Base-by-base conservation (phyloP, 495 filamentous ascomycete species). In the Penicillium maclennaniae region DNA sequence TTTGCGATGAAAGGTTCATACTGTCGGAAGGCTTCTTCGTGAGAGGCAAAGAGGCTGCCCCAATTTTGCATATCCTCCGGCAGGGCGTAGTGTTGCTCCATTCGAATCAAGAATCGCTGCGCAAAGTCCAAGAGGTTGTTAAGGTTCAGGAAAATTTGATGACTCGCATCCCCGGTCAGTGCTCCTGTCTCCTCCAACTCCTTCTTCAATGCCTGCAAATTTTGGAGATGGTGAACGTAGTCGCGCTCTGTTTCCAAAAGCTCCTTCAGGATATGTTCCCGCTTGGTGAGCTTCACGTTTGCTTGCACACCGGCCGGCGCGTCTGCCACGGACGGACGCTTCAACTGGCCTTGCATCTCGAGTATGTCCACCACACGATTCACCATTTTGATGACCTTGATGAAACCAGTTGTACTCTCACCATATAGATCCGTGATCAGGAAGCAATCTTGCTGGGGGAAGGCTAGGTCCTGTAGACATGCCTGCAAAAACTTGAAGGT, bases 1-100 rank as follows among this genome's bases (percentile, higher is more conserved):
- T 98, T 98, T 40, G 93, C 87, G 50, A 97, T 96, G 67, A 96
- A 98, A 5, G 92, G 93, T 58, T 95, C 90, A 62, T 98, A 98
- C 49, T 91, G 89, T 46, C 79, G 81, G 66, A 98, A 96, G 0
- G 81, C 82, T 47, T 91, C 87, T 62, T 92, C 87, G 56, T 86
- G 82, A 31, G 83, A 75, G 7, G 85, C 79, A 67, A 98, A 97
- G 1, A 93, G 79, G 19, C 82, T 79, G 17, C 93, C 95, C 93
- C 93, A 98, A 66, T 95, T 87, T 66, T 98, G 93, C 54, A 80
- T 75, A 23, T 83, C 75, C 50, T 87, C 83, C 1, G 88, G 82
- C 66, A 87, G 79, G 15, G 87, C 87, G 62, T 97, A 96, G 47
- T 91, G 92, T 43, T 95, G 95, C 70, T 98, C 93, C 54, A 98